Percentiles rank a stretch among this genome's conserved stretches.
phyloP scores from a whole-genome alignment of 306 rosid species.

The Castanospermum australe region DNA sequence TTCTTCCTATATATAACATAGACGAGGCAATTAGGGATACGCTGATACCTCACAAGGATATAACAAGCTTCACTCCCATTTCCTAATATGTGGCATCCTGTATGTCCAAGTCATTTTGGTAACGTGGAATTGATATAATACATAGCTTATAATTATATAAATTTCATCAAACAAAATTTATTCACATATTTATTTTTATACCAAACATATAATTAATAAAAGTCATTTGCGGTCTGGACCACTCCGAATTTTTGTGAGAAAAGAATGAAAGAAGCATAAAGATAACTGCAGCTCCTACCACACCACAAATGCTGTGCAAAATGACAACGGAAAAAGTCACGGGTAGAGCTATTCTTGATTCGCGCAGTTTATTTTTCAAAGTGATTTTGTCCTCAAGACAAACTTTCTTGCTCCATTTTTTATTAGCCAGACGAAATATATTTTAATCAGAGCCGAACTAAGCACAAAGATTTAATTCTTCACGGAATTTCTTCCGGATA shows the following conservation, averaged over 20 bases:
- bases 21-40: not conserved
- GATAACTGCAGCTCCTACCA: not conserved
- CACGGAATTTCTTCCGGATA: slow-evolving; percentile 33
- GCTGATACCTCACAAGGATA: not conserved
- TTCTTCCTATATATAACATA: not conserved
- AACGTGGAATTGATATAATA: not conserved
- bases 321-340: not conserved
- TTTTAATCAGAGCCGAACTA: not conserved
- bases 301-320: not conserved
- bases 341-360: not conserved
- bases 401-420: not conserved
- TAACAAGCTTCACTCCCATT: not conserved
- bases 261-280: not conserved
- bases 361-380: not conserved
- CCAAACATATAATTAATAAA: not conserved
- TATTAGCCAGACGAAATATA: not conserved
- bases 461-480: slow-evolving; percentile 28
- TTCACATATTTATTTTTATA: too few relatives aligned
- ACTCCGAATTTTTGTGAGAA: too few relatives aligned
- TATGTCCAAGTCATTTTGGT: not conserved
- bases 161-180: too few relatives aligned
- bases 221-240: not conserved
- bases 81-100: not conserved
- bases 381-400: not conserved
- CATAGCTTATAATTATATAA: not conserved